Conservation (phyloP, 495 filamentous ascomycete genomes). For the Penicillium maclennaniae region DNA sequence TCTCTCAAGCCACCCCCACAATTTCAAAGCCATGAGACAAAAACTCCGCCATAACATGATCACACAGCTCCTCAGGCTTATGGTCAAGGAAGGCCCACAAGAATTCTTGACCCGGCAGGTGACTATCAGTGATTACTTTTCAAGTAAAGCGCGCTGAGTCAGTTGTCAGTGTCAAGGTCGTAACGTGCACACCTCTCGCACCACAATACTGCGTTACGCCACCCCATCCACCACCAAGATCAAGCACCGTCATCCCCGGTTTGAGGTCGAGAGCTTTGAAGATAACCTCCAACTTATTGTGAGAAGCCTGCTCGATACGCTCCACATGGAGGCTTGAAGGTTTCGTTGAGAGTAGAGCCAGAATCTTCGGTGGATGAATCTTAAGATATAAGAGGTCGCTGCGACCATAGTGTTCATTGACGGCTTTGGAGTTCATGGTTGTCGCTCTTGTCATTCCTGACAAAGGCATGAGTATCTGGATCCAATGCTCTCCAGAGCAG, state of each 20-base stretch:
- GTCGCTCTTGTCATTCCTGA: no score
- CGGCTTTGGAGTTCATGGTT: constrained; percentile 11
- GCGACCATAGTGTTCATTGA: constrained; percentile 16
- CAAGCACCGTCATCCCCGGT: constrained; percentile 11
- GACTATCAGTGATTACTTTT: constrained; percentile 2
- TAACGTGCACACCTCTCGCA: constrained; percentile 16
- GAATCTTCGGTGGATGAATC: constrained; percentile 14
- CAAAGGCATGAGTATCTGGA: no score
- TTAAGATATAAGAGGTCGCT: constrained; percentile 16
- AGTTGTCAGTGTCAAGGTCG: constrained; percentile 7
- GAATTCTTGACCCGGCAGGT: constrained; percentile 10
- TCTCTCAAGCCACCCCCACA: constrained; percentile 8
- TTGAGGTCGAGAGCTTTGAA: constrained; percentile 10
- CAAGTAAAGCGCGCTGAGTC: constrained; percentile 10
- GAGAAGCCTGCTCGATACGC: constrained; percentile 16
- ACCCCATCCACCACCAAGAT: constrained; percentile 22
- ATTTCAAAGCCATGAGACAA: constrained; percentile 14
- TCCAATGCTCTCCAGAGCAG: no score
- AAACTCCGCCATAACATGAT: constrained; percentile 14
- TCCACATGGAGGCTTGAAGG: constrained; percentile 10
- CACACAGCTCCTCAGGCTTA: constrained; percentile 9
- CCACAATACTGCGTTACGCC: constrained; percentile 22
- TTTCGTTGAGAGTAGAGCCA: constrained; percentile 15
- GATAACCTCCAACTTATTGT: constrained; percentile 15
- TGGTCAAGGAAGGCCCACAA: constrained; percentile 10